Percentiles rank a stretch among this genome's conserved stretches.
Evolutionary conservation across 768 basidiomycete species (phyloP).

Genomic region (Trametes sanguinea): DNA sequence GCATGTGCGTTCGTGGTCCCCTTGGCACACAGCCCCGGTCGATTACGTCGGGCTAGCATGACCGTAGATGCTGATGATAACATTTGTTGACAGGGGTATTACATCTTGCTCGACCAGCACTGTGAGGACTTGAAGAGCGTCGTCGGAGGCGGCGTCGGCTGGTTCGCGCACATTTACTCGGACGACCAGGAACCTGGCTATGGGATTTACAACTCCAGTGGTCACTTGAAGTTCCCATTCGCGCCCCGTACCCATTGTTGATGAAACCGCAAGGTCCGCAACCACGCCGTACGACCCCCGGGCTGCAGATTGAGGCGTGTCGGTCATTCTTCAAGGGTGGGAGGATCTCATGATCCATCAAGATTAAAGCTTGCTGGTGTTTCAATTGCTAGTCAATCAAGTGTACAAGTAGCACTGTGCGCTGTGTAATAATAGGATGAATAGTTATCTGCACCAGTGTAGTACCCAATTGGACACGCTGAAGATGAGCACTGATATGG

Average conservation of each 20-base stretch:
- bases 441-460: too few relatives aligned
- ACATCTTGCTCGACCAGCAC: slow-evolving; percentile 58
- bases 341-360: too few relatives aligned
- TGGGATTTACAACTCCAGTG: slow-evolving; percentile 57
- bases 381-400: too few relatives aligned
- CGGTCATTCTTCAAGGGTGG: too few relatives aligned
- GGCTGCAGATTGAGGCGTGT: too few relatives aligned
- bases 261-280: slow-evolving; percentile 5
- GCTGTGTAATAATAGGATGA: too few relatives aligned
- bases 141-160: slow-evolving; percentile 66
- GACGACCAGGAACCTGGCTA: slow-evolving; percentile 69
- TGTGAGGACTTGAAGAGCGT: slow-evolving; percentile 64
- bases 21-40: neutral
- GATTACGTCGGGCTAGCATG: neutral
- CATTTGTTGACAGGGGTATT: slow-evolving; percentile 52
- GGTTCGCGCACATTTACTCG: slow-evolving; percentile 82
- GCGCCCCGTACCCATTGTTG: slow-evolving; percentile 64
- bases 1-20: slow-evolving; percentile 41
- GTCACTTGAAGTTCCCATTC: slow-evolving; percentile 62
- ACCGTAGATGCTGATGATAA: neutral
- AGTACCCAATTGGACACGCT: too few relatives aligned
- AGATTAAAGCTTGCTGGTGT: too few relatives aligned
- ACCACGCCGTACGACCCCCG: too few relatives aligned
- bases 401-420: too few relatives aligned
- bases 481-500: too few relatives aligned